Evolutionary conservation across 1,284 basidiomycete genomes (phyloP).

Genomic region (Naganishia liquefaciens): DNA sequence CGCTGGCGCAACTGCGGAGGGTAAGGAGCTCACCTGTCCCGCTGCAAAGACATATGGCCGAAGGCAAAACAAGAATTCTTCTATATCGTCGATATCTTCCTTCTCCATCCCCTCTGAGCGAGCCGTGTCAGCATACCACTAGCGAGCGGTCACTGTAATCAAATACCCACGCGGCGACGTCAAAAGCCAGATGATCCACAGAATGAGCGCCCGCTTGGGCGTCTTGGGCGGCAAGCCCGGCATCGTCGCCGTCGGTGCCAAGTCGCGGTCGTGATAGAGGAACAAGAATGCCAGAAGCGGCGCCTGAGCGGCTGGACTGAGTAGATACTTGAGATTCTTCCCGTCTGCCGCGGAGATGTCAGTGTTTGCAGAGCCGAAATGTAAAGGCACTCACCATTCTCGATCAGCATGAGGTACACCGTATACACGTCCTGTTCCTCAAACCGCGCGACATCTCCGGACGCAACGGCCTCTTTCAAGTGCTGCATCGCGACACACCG

Average conservation of each 20-base stretch:
- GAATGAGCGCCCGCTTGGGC: conserved; percentile 51
- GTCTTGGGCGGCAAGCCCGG: conserved; percentile 53
- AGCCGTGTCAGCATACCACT: neutral
- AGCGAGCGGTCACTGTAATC: neutral
- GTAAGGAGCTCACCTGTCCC: conserved; percentile 42
- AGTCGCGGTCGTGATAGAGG: conserved; percentile 48
- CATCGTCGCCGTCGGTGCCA: conserved; percentile 46
- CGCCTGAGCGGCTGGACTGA: conserved; percentile 46
- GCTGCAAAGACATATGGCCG: conserved; percentile 60
- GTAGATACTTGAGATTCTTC: conserved; percentile 65
- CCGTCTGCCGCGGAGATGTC: conserved; percentile 56
- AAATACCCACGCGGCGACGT: conserved; percentile 45
- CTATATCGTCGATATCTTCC: conserved; percentile 37
- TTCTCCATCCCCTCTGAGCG: conserved; percentile 35
- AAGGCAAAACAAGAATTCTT: conserved; percentile 55
- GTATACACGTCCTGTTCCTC: conserved; percentile 58
- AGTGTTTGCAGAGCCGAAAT: neutral
- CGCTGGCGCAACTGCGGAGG: neutral
- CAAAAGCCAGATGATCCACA: conserved; percentile 56
- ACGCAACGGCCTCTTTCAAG: conserved; percentile 38
- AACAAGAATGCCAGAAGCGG: conserved; percentile 41
- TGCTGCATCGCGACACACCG: conserved; percentile 42
- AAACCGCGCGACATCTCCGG: conserved; percentile 38
- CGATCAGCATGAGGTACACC: conserved; percentile 66
- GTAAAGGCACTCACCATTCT: conserved; percentile 58